Base-by-base conservation (phyloP, 768 basidiomycete species). In the Pleurotus tuber-regium region DNA sequence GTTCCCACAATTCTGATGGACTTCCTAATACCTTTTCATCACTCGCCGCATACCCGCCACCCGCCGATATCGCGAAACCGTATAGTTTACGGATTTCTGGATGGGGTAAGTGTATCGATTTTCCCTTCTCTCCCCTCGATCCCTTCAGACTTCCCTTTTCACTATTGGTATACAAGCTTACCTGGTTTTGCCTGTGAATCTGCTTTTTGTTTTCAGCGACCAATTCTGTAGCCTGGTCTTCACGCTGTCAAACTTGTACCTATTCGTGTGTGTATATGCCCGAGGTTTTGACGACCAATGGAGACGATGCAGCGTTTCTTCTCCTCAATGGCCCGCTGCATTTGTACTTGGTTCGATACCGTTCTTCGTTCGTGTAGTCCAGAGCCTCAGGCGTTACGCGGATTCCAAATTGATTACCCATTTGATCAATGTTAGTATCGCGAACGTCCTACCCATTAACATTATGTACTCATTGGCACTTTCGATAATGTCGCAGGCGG, bases 51-150 rank as follows among this genome's bases (percentile, higher is more conserved):
- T 25, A 19, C 41, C 23, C 41, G 11, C 31, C n/a, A 21, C 11
- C 46, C 46, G 19, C 31, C 10, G 30, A 46, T 59, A 26, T 54
- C 54, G 54, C 57, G 44, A 25, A 14, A 29, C 23, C 43, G 38
- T 41, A 1, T 51, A 89, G 84, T 93, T 93, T 63, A 69, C 84
- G 12, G 91, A 92, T 73, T 90, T 92, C 81, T 93, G 91, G 91
- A 75, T 92, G 64, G 91, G 89, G 88, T 89, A 65, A 50, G 78
- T 62, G 23, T 18, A 38, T 8, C 41, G n/a, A n/a, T n/a, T n/a
- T 16, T 16, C 8, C 18, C 41, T 24, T 16, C 36, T 42, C 39
- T 41, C 43, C 19, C 19, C 46, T 43, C 30, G 18, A n/a, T 46
- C 28, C 43, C 24, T 48, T 48, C 30, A 48, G 35, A 23, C 31